Conservation (phyloP, 2,329 filamentous ascomycete genomes). For the Coniella lustricola region DNA sequence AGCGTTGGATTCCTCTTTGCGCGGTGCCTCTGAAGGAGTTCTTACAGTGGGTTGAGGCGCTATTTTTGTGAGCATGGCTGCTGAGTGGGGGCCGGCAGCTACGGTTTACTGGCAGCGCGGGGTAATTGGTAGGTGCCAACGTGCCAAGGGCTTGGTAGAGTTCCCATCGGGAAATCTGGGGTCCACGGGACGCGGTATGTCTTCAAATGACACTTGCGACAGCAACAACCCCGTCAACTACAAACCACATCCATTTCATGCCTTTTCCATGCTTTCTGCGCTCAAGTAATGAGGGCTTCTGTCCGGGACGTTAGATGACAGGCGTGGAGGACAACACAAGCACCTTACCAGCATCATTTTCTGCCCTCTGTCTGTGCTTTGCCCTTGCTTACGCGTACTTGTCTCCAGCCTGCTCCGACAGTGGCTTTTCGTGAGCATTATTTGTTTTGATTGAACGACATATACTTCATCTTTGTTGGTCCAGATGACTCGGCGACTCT, state of each 20-base stretch:
- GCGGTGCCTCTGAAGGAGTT: background rate
- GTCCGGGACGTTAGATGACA: too few species aligned
- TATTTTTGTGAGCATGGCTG: background rate
- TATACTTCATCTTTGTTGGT: background rate
- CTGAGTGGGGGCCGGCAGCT: background rate
- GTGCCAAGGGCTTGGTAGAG: background rate
- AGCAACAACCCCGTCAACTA: too few species aligned
- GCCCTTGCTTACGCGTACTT: too few species aligned
- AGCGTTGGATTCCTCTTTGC: too few species aligned
- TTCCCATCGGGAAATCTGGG: background rate
- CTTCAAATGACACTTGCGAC: background rate
- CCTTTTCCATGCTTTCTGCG: too few species aligned
- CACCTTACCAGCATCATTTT: too few species aligned
- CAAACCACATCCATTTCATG: too few species aligned
- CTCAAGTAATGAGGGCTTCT: too few species aligned
- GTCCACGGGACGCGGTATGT: background rate
- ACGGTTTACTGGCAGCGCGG: background rate
- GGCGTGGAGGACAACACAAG: too few species aligned
- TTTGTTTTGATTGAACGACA: background rate
- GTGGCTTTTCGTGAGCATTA: background rate
- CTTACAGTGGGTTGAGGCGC: background rate
- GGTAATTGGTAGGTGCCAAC: background rate
- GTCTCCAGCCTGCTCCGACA: background rate
- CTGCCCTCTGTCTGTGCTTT: too few species aligned
- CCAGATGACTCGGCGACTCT: conserved; percentile 1